Base-by-base conservation (phyloP, 768 basidiomycete species). In the Ramaria sp. region DNA sequence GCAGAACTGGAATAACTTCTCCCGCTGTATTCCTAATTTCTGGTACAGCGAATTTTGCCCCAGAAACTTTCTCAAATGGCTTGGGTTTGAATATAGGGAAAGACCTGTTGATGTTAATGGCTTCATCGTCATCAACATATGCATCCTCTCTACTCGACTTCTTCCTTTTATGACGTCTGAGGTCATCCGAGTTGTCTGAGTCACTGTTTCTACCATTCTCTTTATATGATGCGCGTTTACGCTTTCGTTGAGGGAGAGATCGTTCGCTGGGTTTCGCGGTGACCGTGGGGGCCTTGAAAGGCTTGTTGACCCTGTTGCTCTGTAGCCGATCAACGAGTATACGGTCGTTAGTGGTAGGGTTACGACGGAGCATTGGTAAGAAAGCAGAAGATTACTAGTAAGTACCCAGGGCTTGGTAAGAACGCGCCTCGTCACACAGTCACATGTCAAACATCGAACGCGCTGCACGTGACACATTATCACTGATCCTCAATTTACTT, bases 191-290 rank as follows among this genome's bases (percentile, higher is more conserved):
- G 59, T 81, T 33, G 20, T 80, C 78, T 50, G 74, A 81, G 50
- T 81, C 79, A 6, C 70, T 69, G 33, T 64, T 74, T 45, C 76
- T 81, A 60, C 81, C 75, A 4, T 68, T 66, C 50, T 80, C 88
- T 63, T 87, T 89, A 75, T 95, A 95, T 0, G 86, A 90, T 22
- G 92, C 83, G 12, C 88, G 83, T 65, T 91, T 94, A 51, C 92
- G 82, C 68, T 95, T 96, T 24, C 92, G 79, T 61, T 76, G 76
- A 0, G 83, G 85, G 62, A 86, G 84, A 6, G 72, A 70, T 37
- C 81, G 80, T 46, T 80, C 78, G 20, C 75, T 62, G 11, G 72
- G 64, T 41, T 53, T 57, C 41, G 63, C 66, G 11, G 74, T 64
- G 30, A 73, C 62, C 1, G 82, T 77, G 4, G 90, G 90, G 1